These are phyloP conservation scores for Nemania bipapillata DNA, from an alignment of 2,329 filamentous ascomycete species.

Conservation along the genomic window DNA sequence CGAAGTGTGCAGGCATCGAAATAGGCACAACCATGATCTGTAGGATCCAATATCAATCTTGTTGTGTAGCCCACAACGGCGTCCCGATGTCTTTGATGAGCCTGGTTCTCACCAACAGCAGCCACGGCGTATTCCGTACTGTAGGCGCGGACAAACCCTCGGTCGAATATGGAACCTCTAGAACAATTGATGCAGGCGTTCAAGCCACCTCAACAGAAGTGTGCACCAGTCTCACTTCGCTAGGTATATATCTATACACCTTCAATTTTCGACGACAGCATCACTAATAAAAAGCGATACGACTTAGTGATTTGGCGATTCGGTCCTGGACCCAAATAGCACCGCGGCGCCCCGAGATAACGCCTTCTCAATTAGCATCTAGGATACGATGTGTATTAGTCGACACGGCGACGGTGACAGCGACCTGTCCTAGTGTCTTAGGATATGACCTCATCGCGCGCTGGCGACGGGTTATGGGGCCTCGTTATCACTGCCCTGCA, in stretches of 20 bases:
- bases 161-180: slow-evolving; percentile 46
- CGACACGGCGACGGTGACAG: slow-evolving; percentile 23
- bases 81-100: slow-evolving; percentile 42
- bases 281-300: slow-evolving; percentile 16
- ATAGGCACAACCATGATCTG: slow-evolving; percentile 1
- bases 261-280: slow-evolving; percentile 21
- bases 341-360: slow-evolving; percentile 32
- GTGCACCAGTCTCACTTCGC: slow-evolving; percentile 34
- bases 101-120: slow-evolving; percentile 35
- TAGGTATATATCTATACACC: slow-evolving; percentile 30
- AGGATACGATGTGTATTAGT: slow-evolving; percentile 14
- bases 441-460: slow-evolving; percentile 36
- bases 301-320: slow-evolving; percentile 27
- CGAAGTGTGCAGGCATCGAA: background rate
- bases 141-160: slow-evolving; percentile 48
- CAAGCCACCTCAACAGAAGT: slow-evolving; percentile 41
- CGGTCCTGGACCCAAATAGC: slow-evolving; percentile 31
- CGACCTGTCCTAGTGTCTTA: slow-evolving; percentile 23
- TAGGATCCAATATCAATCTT: slow-evolving; percentile 2
- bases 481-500: slow-evolving; percentile 1
- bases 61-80: slow-evolving; percentile 37
- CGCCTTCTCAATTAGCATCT: slow-evolving; percentile 1
- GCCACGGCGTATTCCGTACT: too few relatives aligned
- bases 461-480: slow-evolving; percentile 22
- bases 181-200: slow-evolving; percentile 41